Evolutionary conservation across 257 asterid genomes (phyloP).

Genomic region (Solanum sejunctum): DNA sequence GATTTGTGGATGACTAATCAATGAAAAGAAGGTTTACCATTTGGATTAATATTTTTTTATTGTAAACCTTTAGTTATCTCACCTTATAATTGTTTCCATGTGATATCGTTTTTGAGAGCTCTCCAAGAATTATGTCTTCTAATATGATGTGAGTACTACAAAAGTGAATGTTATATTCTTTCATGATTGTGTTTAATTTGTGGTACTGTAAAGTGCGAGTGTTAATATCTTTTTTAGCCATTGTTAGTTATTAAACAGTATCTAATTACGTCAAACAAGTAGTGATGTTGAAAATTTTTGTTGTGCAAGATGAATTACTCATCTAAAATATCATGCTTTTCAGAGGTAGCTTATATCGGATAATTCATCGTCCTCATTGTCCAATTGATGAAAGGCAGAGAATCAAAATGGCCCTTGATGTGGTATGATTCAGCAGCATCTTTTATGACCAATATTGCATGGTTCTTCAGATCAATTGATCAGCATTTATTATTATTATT

Average conservation of each 20-base stretch:
- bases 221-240: not conserved
- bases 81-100: not conserved
- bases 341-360: slow-evolving; percentile 97
- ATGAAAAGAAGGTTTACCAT: not conserved
- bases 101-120: not conserved
- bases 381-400: slow-evolving; percentile 92
- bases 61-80: not conserved
- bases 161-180: not conserved
- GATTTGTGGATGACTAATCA: not conserved
- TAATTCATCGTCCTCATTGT: slow-evolving; percentile 90
- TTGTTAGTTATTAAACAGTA: not conserved
- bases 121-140: not conserved
- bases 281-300: not conserved
- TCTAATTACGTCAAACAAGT: not conserved
- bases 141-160: not conserved
- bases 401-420: slow-evolving; percentile 97
- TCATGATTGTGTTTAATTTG: not conserved
- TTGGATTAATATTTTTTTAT: not conserved
- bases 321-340: slow-evolving; percentile 5
- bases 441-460: not conserved
- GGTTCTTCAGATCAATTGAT: not conserved
- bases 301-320: not conserved
- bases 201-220: not conserved
- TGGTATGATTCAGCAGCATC: slow-evolving; percentile 40
- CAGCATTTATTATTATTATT: not conserved